Evolutionary conservation across 2,329 filamentous ascomycete genomes (phyloP).

Genomic region (Ceratocystis papillata): DNA sequence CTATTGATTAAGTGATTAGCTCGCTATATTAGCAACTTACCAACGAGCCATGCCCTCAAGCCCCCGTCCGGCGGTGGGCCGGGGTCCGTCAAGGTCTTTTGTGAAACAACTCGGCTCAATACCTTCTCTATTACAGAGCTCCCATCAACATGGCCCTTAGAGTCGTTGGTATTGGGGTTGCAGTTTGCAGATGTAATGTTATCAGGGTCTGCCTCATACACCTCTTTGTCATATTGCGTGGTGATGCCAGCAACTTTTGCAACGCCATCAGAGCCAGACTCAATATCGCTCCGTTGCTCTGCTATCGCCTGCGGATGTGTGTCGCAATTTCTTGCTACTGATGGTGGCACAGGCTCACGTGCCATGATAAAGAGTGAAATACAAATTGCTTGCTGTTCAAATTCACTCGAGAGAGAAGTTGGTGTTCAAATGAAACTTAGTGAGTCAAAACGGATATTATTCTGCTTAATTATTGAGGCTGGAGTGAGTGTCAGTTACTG

Average conservation of each 20-base stretch:
- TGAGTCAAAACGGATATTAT: background rate
- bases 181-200: background rate
- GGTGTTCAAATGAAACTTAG: no score
- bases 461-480: background rate
- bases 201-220: background rate
- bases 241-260: background rate
- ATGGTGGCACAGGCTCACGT: background rate
- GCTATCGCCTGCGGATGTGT: background rate
- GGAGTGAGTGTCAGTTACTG: background rate
- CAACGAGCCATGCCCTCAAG: slow-evolving; percentile 37
- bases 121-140: slow-evolving; percentile 17
- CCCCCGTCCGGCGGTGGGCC: slow-evolving; percentile 45
- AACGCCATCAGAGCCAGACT: slow-evolving; percentile 9
- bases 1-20: background rate
- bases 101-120: slow-evolving; percentile 19
- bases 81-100: slow-evolving; percentile 31
- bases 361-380: background rate
- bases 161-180: background rate
- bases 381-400: background rate
- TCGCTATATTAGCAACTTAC: slow-evolving; percentile 29
- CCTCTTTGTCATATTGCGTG: slow-evolving; percentile 5
- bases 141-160: background rate
- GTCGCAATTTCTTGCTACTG: background rate
- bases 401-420: background rate
- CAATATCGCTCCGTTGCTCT: background rate